These are phyloP conservation scores for Zizania palustris DNA, from an alignment of 202 grass and related monocot genomes.

Conservation along the genomic window DNA sequence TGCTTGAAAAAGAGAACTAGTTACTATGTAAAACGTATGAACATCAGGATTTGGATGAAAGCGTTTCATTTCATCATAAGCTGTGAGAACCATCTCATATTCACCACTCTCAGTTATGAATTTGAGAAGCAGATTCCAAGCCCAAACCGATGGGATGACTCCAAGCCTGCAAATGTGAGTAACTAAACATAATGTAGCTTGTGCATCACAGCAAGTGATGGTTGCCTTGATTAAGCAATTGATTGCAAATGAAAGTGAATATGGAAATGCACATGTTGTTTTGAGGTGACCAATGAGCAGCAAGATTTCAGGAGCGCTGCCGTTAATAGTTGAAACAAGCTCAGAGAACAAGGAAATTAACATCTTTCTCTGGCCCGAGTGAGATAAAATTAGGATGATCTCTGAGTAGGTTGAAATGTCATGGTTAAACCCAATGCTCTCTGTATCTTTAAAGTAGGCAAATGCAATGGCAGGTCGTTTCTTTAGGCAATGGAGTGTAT, in stretches of 20 bases:
- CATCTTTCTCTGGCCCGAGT: conserved; percentile 40
- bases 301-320: conserved; percentile 33
- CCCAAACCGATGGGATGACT: conserved; percentile 47
- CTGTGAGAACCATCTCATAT: conserved; percentile 36
- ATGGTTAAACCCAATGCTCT: conserved; percentile 61
- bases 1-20: conserved; percentile 55
- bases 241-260: conserved; percentile 34
- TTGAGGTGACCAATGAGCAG: conserved; percentile 48
- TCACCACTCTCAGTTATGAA: conserved; percentile 42
- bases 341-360: conserved; percentile 59
- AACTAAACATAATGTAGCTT: conserved; percentile 46
- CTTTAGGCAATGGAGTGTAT: conserved; percentile 48
- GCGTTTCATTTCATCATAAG: conserved; percentile 58
- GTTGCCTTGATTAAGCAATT: conserved; percentile 64
- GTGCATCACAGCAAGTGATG: conserved; percentile 29
- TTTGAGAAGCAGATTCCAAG: conserved; percentile 60
- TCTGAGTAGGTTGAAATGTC: conserved; percentile 59
- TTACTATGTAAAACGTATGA: conserved; percentile 51
- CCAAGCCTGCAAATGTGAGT: conserved; percentile 52
- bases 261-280: conserved; percentile 13
- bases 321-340: conserved; percentile 35
- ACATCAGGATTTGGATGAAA: conserved; percentile 45
- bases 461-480: conserved; percentile 55
- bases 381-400: conserved; percentile 54
- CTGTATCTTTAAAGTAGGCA: conserved; percentile 63